Conservation (phyloP, 139 green algal genomes). For the Gonium pectorale region DNA sequence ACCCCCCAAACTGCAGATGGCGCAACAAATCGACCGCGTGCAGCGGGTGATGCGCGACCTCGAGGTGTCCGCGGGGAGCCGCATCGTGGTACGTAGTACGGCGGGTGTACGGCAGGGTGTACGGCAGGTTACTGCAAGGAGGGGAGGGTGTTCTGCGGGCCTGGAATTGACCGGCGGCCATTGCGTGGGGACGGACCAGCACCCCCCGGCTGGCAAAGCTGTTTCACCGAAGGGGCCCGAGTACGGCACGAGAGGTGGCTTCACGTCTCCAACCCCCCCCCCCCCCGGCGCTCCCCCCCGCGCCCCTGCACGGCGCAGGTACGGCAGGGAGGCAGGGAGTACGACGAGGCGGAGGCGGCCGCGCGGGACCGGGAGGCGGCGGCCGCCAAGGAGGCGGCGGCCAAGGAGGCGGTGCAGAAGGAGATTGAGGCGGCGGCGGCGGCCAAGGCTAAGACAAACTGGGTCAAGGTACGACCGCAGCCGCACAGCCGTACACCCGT, state of each 20-base stretch:
- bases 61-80: not conserved
- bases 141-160: too few relatives aligned
- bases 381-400: not conserved
- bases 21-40: conserved; percentile 33
- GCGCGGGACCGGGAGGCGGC: not conserved
- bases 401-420: not conserved
- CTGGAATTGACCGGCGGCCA: too few relatives aligned
- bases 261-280: too few relatives aligned
- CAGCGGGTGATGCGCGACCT: conserved; percentile 13
- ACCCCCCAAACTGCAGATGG: conserved; percentile 16
- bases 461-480: conserved; percentile 11
- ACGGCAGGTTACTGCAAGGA: too few relatives aligned
- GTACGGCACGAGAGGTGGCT: too few relatives aligned
- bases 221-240: too few relatives aligned
- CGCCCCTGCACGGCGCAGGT: too few relatives aligned
- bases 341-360: not conserved
- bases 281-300: not conserved
- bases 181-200: too few relatives aligned
- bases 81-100: conserved; percentile 35
- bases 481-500: too few relatives aligned
- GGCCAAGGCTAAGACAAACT: conserved; percentile 5
- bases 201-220: too few relatives aligned
- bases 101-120: too few relatives aligned
- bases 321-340: conserved; percentile 2
- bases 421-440: not conserved